A percentile compares a stretch with the other conserved stretches of the same genome.
These are phyloP conservation scores for Phialocephala subalpina DNA, from an alignment of 2,329 filamentous ascomycete species.

Conservation along the genomic window DNA sequence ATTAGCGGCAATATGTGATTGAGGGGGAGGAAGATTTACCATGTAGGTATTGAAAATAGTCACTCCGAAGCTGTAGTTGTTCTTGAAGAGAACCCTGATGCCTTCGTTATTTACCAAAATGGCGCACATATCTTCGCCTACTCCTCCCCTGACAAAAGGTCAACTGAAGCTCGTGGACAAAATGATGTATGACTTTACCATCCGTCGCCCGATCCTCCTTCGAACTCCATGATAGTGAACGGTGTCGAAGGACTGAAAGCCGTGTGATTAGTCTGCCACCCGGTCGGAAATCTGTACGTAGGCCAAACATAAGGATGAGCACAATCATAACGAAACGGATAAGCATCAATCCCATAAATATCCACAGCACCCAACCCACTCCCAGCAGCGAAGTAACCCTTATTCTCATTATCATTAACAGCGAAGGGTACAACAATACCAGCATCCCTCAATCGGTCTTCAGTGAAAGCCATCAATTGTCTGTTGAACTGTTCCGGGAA, in stretches of 20 bases:
- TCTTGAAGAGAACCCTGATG: slow-evolving; percentile 80
- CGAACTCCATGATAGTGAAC: slow-evolving; percentile 66
- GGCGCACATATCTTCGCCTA: slow-evolving; percentile 61
- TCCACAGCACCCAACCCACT: slow-evolving; percentile 28
- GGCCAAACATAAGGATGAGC: slow-evolving; percentile 21
- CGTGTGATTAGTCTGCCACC: slow-evolving; percentile 59
- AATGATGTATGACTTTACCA: background rate
- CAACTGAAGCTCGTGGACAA: background rate
- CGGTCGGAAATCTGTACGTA: slow-evolving; percentile 50
- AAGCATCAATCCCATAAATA: slow-evolving; percentile 45
- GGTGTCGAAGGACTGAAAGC: slow-evolving; percentile 69
- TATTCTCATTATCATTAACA: slow-evolving; percentile 68
- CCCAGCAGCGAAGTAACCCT: slow-evolving; percentile 20
- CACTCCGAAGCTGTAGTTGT: slow-evolving; percentile 68
- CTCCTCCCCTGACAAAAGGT: slow-evolving; percentile 62
- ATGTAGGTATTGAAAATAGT: slow-evolving; percentile 78
- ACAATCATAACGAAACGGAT: slow-evolving; percentile 41
- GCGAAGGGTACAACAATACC: slow-evolving; percentile 77
- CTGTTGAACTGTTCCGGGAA: background rate
- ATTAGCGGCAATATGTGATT: background rate
- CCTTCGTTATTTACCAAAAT: slow-evolving; percentile 73
- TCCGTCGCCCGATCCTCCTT: background rate
- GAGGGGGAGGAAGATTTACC: slow-evolving; percentile 53
- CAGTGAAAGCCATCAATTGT: slow-evolving; percentile 1
- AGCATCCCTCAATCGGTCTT: slow-evolving; percentile 49